phyloP scores from a whole-genome alignment of 768 basidiomycete genomes.

The Lyophyllum semitale region DNA sequence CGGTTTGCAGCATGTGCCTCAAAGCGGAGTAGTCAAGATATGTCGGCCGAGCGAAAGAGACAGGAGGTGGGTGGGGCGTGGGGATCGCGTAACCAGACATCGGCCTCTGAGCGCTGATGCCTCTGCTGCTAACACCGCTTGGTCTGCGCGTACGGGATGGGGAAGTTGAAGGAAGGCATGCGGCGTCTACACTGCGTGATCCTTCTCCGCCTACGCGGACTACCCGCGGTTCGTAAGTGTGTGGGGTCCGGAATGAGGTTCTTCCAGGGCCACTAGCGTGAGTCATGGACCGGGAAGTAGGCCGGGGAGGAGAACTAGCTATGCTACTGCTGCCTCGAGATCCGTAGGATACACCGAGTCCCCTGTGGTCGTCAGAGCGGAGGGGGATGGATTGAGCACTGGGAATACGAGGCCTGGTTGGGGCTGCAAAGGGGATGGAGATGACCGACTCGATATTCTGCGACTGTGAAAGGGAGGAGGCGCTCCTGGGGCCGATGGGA shows the following conservation, averaged over 20 bases:
- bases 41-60: slow-evolving; percentile 62
- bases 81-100: slow-evolving; percentile 28
- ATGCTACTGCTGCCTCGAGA: slow-evolving; percentile 33
- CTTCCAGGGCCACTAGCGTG: slow-evolving; percentile 33
- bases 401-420: slow-evolving; percentile 40
- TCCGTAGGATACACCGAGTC: slow-evolving; percentile 39
- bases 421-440: slow-evolving; percentile 55
- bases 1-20: slow-evolving; percentile 67
- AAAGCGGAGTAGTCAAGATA: slow-evolving; percentile 80
- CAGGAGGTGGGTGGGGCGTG: slow-evolving; percentile 30
- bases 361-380: slow-evolving; percentile 36
- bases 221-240: slow-evolving; percentile 65
- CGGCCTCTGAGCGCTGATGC: slow-evolving; percentile 30
- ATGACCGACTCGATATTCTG: slow-evolving; percentile 69
- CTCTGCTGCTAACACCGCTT: slow-evolving; percentile 36
- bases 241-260: slow-evolving; percentile 30
- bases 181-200: slow-evolving; percentile 40
- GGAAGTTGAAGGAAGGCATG: slow-evolving; percentile 45
- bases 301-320: slow-evolving; percentile 35
- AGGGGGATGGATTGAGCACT: slow-evolving; percentile 30
- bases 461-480: slow-evolving; percentile 45
- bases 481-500: slow-evolving; percentile 55
- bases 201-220: slow-evolving; percentile 53
- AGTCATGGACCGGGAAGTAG: slow-evolving; percentile 47
- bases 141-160: slow-evolving; percentile 49